Conservation (phyloP, 305 asterid genomes). For the Fraxinus greggii region DNA sequence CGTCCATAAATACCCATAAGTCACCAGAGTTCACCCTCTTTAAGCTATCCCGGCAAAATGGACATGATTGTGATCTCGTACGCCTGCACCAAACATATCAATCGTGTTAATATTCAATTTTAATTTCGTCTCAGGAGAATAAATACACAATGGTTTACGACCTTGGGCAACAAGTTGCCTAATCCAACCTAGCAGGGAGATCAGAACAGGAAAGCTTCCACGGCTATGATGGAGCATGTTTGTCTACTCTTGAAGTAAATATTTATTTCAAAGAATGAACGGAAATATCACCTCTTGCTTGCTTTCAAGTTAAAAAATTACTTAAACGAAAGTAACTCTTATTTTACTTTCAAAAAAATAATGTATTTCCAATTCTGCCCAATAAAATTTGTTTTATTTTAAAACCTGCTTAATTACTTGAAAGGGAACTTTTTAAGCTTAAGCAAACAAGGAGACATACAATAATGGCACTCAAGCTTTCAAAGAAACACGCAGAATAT, state of each 20-base stretch:
- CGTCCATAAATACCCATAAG: conserved; percentile 77
- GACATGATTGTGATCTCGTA: conserved; percentile 85
- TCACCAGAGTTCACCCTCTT: conserved; percentile 80
- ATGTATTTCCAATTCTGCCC: background rate
- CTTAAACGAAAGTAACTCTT: too few species aligned
- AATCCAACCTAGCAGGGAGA: conserved; percentile 11
- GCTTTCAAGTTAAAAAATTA: background rate
- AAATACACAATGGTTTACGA: background rate
- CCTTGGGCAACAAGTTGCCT: background rate
- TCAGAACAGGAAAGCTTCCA: background rate
- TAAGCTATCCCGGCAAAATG: conserved; percentile 90
- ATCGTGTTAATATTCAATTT: background rate
- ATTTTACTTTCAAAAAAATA: background rate
- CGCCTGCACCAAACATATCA: conserved; percentile 51
- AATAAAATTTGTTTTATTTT: background rate
- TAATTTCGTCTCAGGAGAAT: background rate
- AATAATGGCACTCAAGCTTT: background rate
- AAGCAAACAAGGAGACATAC: background rate
- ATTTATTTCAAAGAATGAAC: background rate
- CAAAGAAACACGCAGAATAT: background rate
- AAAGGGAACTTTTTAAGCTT: background rate
- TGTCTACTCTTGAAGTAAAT: background rate
- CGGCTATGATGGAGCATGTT: background rate
- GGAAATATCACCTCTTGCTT: background rate
- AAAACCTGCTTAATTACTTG: background rate